Base-by-base conservation (phyloP, 345 rosid genomes). In the Arabidopsis suecica region DNA sequence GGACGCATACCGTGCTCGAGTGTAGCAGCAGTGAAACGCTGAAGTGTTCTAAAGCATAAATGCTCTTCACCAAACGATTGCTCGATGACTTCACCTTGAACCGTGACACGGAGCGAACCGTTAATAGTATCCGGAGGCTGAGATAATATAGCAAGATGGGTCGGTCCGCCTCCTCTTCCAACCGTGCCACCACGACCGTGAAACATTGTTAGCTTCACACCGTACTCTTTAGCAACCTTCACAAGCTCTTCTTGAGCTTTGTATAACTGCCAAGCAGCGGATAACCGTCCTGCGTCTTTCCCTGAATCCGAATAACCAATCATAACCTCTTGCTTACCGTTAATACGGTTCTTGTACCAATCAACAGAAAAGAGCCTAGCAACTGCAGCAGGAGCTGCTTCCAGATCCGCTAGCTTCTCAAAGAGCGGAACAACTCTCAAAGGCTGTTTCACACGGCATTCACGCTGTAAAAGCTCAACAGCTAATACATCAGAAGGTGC, bases 171-270 rank as follows among this genome's bases (percentile, higher is more conserved):
- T 72, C 99, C 99, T 87, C 99, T 84, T 79, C 99, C 99, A 14
- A 95, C 99, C 0, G 99, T 95, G 48, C 99, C 99, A 71, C 99
- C 99, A 53, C 99, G 97, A 20, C 99, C 99, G 40, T 95, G 99
- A 79, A 95, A 95, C 98, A 95, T 95, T 0, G 97, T 92, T 12
- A 95, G 87, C 83, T 95, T 95, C 61, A 95, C 89, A 20, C 98
- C 96, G 28, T 55, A 89, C 54, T 88, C 56, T 83, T 95, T 95
- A 36, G 98, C 97, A 38, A 92, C 99, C 47, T 89, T 90, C 78
- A 95, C 86, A 53, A 95, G 99, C 84, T 95, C 97, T 80, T 95
- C 99, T 72, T 95, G 98, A 72, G 98, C 96, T 81, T 95, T 95
- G 67, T 90, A 95, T 56, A 95, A 65, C 80, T 95, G 94, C 99